phyloP scores from a whole-genome alignment of 176 grass and related monocot species.

The Oryza nivara region DNA sequence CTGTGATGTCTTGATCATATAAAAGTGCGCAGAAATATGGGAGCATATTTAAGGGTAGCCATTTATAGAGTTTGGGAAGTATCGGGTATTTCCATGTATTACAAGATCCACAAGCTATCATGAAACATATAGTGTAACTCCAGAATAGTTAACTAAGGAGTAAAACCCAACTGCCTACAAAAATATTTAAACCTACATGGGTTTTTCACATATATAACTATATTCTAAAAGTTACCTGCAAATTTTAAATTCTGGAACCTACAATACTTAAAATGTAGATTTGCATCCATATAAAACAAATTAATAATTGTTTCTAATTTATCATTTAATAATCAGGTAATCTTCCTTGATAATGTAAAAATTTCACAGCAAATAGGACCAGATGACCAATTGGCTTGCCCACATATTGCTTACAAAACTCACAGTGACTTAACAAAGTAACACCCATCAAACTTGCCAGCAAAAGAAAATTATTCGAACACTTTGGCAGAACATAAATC shows the following conservation, averaged over 20 bases:
- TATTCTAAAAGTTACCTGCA: neutral
- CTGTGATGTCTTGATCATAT: neutral
- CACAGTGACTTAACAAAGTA: neutral
- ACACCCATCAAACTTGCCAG: constrained; percentile 16
- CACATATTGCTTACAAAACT: constrained; percentile 2
- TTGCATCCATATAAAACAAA: neutral
- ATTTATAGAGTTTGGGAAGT: constrained; percentile 11
- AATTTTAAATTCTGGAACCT: neutral
- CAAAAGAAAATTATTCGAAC: neutral
- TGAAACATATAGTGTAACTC: neutral
- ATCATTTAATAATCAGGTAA: neutral
- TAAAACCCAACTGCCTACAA: neutral
- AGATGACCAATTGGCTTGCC: neutral
- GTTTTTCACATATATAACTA: neutral
- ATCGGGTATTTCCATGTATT: neutral
- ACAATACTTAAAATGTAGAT: neutral
- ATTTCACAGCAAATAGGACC: constrained; percentile 16
- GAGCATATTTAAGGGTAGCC: neutral
- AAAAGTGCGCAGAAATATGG: constrained; percentile 28
- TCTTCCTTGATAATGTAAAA: neutral
- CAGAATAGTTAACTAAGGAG: neutral
- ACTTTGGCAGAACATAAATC: constrained; percentile 12
- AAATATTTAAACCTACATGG: neutral
- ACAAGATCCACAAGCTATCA: neutral
- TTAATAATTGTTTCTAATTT: neutral